phyloP scores from a whole-genome alignment of 352 stramenopile species.

The Phytophthora pseudosyringae region DNA sequence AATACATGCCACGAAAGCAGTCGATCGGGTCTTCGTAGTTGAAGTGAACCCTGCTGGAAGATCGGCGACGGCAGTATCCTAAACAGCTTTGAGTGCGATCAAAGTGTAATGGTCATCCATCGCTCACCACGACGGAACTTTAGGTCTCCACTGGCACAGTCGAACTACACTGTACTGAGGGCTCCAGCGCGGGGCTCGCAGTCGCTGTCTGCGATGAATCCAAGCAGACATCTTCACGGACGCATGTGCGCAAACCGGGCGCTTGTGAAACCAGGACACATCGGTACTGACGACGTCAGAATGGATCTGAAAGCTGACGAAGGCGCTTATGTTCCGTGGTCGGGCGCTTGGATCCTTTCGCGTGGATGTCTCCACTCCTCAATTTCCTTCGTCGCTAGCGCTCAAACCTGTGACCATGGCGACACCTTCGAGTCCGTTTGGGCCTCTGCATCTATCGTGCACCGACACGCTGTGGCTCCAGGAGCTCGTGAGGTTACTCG shows the following conservation, averaged over 20 bases:
- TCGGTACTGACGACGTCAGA: slow-evolving; percentile 1
- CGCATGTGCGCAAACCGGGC: slow-evolving; percentile 10
- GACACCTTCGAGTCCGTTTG: slow-evolving; percentile 28
- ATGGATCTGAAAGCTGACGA: slow-evolving; percentile 26
- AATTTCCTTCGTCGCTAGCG: slow-evolving; percentile 6
- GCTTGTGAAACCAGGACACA: slow-evolving; percentile 16
- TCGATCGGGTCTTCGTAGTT: not conserved
- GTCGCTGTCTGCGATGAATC: not conserved
- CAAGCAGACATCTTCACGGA: not conserved
- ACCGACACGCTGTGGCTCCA: slow-evolving; percentile 30
- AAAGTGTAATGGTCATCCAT: not conserved
- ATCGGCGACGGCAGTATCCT: not conserved
- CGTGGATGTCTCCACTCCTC: slow-evolving; percentile 20
- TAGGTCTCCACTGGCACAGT: too few relatives aligned
- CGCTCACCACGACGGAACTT: not conserved
- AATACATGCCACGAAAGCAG: too few relatives aligned
- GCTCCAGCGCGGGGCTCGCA: too few relatives aligned
- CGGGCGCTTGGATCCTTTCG: slow-evolving; percentile 2
- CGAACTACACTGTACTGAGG: too few relatives aligned
- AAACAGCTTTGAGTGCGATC: not conserved
- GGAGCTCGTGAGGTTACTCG: slow-evolving; percentile 30
- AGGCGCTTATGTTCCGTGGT: not conserved
- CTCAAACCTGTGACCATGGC: slow-evolving; percentile 1
- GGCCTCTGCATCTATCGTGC: slow-evolving; percentile 23
- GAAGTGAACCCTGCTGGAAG: slow-evolving; percentile 9